Evolutionary conservation across 2,329 filamentous ascomycete species (phyloP).

Genomic region (Talaromyces amestolkiae): DNA sequence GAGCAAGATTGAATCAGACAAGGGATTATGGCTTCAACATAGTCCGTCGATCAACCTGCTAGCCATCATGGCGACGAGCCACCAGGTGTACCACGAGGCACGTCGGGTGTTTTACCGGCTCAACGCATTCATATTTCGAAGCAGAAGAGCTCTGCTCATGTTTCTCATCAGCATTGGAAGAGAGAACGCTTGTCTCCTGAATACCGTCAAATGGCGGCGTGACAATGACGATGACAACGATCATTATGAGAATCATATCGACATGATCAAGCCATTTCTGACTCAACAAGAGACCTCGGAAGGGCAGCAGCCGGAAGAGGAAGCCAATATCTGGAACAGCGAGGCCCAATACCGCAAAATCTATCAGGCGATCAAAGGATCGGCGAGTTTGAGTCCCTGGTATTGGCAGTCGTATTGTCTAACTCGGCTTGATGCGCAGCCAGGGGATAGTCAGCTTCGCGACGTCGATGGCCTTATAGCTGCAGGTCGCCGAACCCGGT

Average conservation of each 20-base stretch:
- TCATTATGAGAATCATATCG: neutral
- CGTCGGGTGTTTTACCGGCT: neutral
- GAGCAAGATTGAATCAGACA: neutral
- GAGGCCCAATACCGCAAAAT: neutral
- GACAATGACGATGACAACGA: neutral
- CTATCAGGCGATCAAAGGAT: neutral
- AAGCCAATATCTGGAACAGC: neutral
- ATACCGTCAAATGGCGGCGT: neutral
- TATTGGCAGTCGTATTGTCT: neutral
- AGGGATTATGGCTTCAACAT: neutral
- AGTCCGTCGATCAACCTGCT: neutral
- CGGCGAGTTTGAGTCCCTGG: neutral
- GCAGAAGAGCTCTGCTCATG: neutral
- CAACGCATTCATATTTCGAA: neutral
- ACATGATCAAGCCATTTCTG: neutral
- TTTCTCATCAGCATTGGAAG: slow-evolving; percentile 6
- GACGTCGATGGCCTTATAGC: too few species aligned
- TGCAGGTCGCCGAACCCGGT: too few species aligned
- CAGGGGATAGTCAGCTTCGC: too few species aligned
- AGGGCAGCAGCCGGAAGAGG: neutral
- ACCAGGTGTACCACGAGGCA: slow-evolving; percentile 5
- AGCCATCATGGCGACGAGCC: slow-evolving; percentile 1
- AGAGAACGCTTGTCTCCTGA: neutral
- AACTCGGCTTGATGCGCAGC: neutral
- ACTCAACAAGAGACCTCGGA: neutral